Base-by-base conservation (phyloP, 495 filamentous ascomycete species). In the Annulohypoxylon moriforme region DNA sequence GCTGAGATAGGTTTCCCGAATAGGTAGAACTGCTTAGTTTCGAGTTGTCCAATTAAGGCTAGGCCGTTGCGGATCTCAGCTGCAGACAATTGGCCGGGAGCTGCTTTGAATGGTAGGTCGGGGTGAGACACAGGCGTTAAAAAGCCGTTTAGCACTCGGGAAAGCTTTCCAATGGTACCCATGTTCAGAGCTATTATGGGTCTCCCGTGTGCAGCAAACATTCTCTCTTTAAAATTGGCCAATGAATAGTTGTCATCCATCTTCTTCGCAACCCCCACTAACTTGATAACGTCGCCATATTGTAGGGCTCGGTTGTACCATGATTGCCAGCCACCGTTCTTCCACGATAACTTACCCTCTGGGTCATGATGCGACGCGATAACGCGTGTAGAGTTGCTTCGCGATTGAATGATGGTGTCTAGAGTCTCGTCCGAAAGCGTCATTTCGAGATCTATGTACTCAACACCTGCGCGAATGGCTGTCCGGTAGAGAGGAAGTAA, bases 321-420 rank as follows among this genome's bases (percentile, higher is more conserved):
- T 42, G 88, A 86, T 56, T 94, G 88, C 96, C 94, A 98, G 27
- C 91, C 93, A 60, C 90, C 92, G 75, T 95, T 94, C 71, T 82
- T 87, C 96, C 96, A 99, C 1, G 91, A 93, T 4, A 98, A 84
- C 55, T 86, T 84, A 18, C 89, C 90, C 65, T 88, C 78, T 10
- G 94, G 92, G 77, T 98, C 96, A 76, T 98, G 95, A 80, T 98
- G 95, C 0, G 95, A 98, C 14, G 96, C 94, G 66, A 99, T 96
- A 76, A 99, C 92, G 69, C 89, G 90, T 10, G 91, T 90, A 5
- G 85, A 84, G 68, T 86, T 85, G 10, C 91, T 90, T 78, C 92
- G 94, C 25, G 86, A 83, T 24, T 89, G 82, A 18, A 96, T 84
- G 61, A 97, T 76, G 10, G 59, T 49, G 29, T 56, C 64, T 34